Evolutionary conservation across 495 filamentous ascomycete genomes (phyloP).

Genomic region (Penicillium cinerascens): DNA sequence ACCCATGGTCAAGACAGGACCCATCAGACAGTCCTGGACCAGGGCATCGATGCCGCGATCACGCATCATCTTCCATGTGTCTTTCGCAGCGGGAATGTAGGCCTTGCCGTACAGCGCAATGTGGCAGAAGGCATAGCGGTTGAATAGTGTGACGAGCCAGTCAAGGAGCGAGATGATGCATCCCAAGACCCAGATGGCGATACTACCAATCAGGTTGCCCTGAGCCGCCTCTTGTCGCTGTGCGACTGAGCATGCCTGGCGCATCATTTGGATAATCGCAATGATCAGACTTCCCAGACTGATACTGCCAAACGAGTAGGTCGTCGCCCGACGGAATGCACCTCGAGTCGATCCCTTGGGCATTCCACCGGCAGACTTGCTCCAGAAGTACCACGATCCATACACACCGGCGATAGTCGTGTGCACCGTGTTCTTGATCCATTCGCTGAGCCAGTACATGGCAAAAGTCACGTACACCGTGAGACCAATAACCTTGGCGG

Average conservation of each 20-base stretch:
- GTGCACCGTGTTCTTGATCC: constrained; percentile 89
- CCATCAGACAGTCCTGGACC: constrained; percentile 85
- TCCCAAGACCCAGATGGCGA: constrained; percentile 66
- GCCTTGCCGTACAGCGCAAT: constrained; percentile 89
- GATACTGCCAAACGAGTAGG: constrained; percentile 90
- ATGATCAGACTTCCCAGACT: constrained; percentile 80
- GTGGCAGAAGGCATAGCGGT: constrained; percentile 84
- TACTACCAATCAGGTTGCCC: constrained; percentile 65
- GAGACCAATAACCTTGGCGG: constrained; percentile 74
- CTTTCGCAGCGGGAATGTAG: constrained; percentile 81
- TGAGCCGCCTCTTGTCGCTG: constrained; percentile 58
- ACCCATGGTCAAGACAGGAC: constrained; percentile 85
- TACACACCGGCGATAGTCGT: constrained; percentile 84
- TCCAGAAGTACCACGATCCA: constrained; percentile 87
- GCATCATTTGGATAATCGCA: constrained; percentile 79
- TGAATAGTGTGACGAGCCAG: constrained; percentile 71
- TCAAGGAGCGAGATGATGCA: constrained; percentile 76
- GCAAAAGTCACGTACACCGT: constrained; percentile 86
- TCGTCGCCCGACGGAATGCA: constrained; percentile 66
- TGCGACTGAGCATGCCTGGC: constrained; percentile 72
- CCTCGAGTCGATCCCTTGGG: constrained; percentile 74
- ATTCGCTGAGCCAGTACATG: constrained; percentile 87
- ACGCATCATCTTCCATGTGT: constrained; percentile 87
- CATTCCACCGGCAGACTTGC: constrained; percentile 56
- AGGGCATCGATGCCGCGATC: constrained; percentile 87